Base-by-base conservation (phyloP, 1,139 yeast species). In the Meyerozyma elateridarum region DNA sequence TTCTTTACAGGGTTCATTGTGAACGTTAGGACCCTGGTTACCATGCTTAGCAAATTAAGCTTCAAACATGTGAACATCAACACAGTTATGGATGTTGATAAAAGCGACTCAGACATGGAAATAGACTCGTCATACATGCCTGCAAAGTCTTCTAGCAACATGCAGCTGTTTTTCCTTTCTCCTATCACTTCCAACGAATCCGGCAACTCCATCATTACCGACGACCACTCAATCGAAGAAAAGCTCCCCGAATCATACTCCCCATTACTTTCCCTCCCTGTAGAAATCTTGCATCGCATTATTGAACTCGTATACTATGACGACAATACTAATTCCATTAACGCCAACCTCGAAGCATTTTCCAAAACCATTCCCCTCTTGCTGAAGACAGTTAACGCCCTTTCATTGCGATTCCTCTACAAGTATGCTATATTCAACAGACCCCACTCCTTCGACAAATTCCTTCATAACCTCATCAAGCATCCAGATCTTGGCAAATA, bases 371-470 rank as follows among this genome's bases (percentile, higher is more conserved):
- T 63, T 20, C 70, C 70, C 4, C 52, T 63, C 8, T 49, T 64
- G 25, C 56, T 57, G 44, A 58, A 56, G 33, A 59, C 61, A 22
- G 53, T 67, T 41, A 59, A 65, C 34, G 33, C 40, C 41, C 9
- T 64, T 40, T 40, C 59, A 25, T 38, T 59, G 39, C 51, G 66
- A 29, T 68, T 75, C 40, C 60, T 79, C 13, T 81, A 80, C 61
- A 71, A 78, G 35, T 81, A 80, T 44, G 83, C 82, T 30, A 70
- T 78, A 30, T 83, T 87, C 55, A 80, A 85, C 41, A 73, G 94
- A 29, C 94, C 95, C 3, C 85, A 80, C 42, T 73, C 91, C 12
- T 87, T 87, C 51, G 87, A 82, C 51, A 76, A 71, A 45, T 81
- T 87, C 45, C 64, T 85, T 30, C 65, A 59, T 31, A 77, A 85